These are phyloP conservation scores for Eustoma russellianum DNA, from an alignment of 257 asterid species.

Conservation along the genomic window DNA sequence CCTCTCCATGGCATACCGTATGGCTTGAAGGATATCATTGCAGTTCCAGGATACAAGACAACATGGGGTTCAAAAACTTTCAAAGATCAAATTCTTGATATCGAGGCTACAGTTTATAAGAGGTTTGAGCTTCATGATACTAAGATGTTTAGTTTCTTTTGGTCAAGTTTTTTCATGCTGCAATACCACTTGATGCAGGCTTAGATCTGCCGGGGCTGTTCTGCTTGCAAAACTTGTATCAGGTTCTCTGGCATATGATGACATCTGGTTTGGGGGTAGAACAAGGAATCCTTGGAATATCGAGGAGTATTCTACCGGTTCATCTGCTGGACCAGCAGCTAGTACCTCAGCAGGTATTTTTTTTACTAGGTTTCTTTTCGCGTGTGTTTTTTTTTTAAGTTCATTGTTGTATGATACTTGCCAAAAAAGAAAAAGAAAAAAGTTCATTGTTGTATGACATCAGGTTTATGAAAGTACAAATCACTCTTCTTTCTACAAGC, in stretches of 20 bases:
- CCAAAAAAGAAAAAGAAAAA: not conserved
- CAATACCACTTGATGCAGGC: conserved; percentile 30
- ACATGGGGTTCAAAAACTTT: conserved; percentile 87
- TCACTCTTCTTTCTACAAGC: too few relatives aligned
- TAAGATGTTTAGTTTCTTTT: not conserved
- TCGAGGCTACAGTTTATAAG: conserved; percentile 93
- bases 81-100: conserved; percentile 66
- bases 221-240: conserved; percentile 79
- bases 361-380: not conserved
- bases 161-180: not conserved
- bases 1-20: conserved; percentile 96
- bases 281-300: conserved; percentile 97
- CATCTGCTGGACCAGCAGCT: conserved; percentile 94
- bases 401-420: not conserved
- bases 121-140: conserved; percentile 27
- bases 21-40: conserved; percentile 86
- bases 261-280: conserved; percentile 96
- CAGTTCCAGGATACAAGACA: conserved; percentile 83
- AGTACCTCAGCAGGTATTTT: conserved; percentile 74
- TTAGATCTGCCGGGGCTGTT: conserved; percentile 82
- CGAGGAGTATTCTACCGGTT: conserved; percentile 89
- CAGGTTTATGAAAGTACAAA: not conserved
- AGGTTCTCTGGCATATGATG: conserved; percentile 89
- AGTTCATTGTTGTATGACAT: not conserved
- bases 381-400: too few relatives aligned